Base-by-base conservation (phyloP, 208 protist species). In the Crithidia expoeki region DNA sequence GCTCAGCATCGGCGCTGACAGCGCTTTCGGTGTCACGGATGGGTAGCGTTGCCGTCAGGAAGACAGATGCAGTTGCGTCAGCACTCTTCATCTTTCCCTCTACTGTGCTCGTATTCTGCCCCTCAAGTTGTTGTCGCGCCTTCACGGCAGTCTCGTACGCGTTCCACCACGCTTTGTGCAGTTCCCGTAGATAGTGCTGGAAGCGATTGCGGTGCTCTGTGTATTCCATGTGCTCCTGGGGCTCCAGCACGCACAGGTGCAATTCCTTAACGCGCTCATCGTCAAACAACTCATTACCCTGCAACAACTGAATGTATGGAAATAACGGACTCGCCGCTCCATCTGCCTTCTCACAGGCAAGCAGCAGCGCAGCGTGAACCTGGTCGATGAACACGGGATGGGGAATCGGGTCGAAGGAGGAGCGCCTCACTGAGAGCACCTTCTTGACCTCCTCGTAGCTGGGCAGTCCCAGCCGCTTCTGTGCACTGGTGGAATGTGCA, bases 361-460 rank as follows among this genome's bases (percentile, higher is more conserved):
- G 76, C 44, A 75, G 69, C 49, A 89, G 40, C 16, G 88, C 88
- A n/a, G 61, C 61, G 71, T 90, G 68, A 10, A 93, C 51, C 65
- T 90, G 85, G 50, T 94, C 88, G 11, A 89, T 68, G 68, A 94
- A 94, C 16, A 86, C 38, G 2, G 74, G 72, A 51, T 93, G 88
- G 12, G 85, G 82, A 16, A 75, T 72, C 1, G 82, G 84, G 56
- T 90, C 84, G 62, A 93, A 89, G 25, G 63, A 76, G 33, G 70
- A 74, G 27, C 68, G 76, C 42, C 55, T 30, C 57, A 68, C 64
- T 0, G 77, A 82, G 23, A 81, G 56, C 46, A 90, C 55, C 10
- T 51, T 33, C 51, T 79, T 58, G 6, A 88, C 42, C 3, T 46
- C 68, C 3, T 51, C 40, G 50, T 84, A 86, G 16, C 66, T 78